A percentile compares a stretch with the other conserved stretches of the same genome.
These are phyloP conservation scores for Globisporangium recalcitrans DNA, from an alignment of 352 stramenopile genomes.

Conservation along the genomic window DNA sequence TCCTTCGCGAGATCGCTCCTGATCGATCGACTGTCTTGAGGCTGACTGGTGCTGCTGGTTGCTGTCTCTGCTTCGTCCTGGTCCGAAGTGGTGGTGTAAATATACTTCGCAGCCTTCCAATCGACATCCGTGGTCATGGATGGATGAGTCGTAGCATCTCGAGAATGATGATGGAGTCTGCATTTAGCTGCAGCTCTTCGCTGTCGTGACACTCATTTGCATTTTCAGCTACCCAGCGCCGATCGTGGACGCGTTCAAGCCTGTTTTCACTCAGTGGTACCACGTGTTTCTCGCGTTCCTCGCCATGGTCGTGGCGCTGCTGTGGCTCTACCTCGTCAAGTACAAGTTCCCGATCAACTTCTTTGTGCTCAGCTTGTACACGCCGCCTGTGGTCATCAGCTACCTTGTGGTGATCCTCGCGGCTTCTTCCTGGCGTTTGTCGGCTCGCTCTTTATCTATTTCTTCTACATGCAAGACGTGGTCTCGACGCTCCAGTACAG, in stretches of 20 bases:
- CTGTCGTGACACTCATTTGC: slow-evolving; percentile 38
- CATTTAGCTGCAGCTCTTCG: slow-evolving; percentile 41
- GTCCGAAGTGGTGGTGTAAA: not conserved
- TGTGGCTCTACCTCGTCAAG: slow-evolving; percentile 74
- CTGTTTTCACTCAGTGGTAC: slow-evolving; percentile 40
- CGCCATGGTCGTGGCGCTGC: slow-evolving; percentile 43
- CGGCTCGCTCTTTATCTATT: slow-evolving; percentile 59
- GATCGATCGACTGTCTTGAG: not conserved
- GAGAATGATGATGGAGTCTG: not conserved
- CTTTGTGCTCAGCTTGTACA: slow-evolving; percentile 50
- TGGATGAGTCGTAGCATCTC: not conserved
- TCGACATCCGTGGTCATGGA: not conserved
- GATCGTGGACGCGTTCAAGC: slow-evolving; percentile 25
- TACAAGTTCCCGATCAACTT: slow-evolving; percentile 74
- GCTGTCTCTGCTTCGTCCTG: not conserved
- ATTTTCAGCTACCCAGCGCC: slow-evolving; percentile 31
- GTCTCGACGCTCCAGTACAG: slow-evolving; percentile 52
- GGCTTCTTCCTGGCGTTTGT: slow-evolving; percentile 51
- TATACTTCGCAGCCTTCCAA: not conserved
- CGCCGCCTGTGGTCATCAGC: slow-evolving; percentile 41
- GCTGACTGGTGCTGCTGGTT: not conserved
- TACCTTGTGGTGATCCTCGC: slow-evolving; percentile 51
- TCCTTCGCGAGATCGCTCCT: too few species aligned
- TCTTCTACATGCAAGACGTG: slow-evolving; percentile 43
- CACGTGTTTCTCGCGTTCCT: slow-evolving; percentile 49